A percentile compares a stretch with the other conserved stretches of the same genome.
Evolutionary conservation across 305 asterid species (phyloP).

Genomic region (Fraxinus greggii): DNA sequence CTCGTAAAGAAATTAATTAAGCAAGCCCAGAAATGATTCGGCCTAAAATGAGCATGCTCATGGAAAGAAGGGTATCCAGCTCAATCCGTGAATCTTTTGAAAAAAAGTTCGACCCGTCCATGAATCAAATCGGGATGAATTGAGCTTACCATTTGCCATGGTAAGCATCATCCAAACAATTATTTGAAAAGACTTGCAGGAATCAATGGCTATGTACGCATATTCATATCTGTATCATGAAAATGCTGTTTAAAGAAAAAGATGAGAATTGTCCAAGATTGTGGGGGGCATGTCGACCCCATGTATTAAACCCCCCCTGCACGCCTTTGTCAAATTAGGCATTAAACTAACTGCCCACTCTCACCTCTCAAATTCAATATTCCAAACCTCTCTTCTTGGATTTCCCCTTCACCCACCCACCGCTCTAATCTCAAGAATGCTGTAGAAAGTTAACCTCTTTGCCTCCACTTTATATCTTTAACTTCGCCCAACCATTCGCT

Average conservation of each 20-base stretch:
- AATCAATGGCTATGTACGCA: not conserved
- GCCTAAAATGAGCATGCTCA: not conserved
- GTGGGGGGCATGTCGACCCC: slow-evolving; percentile 47
- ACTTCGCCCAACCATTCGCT: slow-evolving; percentile 21
- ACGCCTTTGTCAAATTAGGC: slow-evolving; percentile 37
- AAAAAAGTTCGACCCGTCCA: not conserved
- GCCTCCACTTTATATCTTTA: slow-evolving; percentile 29
- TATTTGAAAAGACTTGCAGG: not conserved
- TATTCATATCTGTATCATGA: not conserved
- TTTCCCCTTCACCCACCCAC: slow-evolving; percentile 31
- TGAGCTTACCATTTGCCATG: not conserved
- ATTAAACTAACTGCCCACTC: slow-evolving; percentile 33
- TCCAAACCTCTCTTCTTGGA: slow-evolving; percentile 10
- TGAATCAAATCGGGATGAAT: not conserved
- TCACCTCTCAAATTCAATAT: slow-evolving; percentile 33
- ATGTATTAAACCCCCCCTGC: slow-evolving; percentile 44
- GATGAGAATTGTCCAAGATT: slow-evolving; percentile 21
- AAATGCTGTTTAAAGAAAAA: not conserved
- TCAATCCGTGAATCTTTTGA: not conserved
- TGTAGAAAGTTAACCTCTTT: slow-evolving; percentile 22
- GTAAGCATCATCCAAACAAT: not conserved
- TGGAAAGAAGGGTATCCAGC: not conserved
- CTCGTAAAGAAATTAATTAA: not conserved
- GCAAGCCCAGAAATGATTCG: not conserved
- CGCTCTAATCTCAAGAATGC: slow-evolving; percentile 40